Base-by-base conservation (phyloP, 345 rosid species). In the Citrus trifoliata region DNA sequence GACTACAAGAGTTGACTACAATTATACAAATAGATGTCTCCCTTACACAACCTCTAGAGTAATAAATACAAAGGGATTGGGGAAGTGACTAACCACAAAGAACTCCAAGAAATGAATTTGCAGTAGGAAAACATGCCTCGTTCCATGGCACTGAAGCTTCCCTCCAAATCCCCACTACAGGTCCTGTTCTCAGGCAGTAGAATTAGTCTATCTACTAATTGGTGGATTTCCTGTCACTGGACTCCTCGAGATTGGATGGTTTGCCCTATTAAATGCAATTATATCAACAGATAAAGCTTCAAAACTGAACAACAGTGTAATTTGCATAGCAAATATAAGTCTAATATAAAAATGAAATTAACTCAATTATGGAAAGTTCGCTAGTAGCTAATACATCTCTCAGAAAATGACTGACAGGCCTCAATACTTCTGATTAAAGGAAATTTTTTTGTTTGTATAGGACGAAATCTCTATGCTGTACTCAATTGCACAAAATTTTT, bases 181-280 rank as follows among this genome's bases (percentile, higher is more conserved):
- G 55, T 68, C 68, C 72, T 69, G 65, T 25, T 38, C 30, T 65
- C 66, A 32, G 28, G 77, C 58, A 30, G 9, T 56, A 27, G 78
- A 77, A 83, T n/a, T 68, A 70, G 33, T 80, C 82, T 76, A 80
- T 65, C 67, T 70, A 71, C 63, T 78, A 46, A 58, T 24, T 75
- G 60, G 65, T 79, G 59, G 81, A 81, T 80, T 65, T 77, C 58
- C 63, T 48, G 67, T 71, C 77, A 6, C 68, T 75, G 38, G 88
- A 65, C 66, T 84, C 89, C 79, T 88, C 87, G 40, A 61, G 12
- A 63, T 80, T 80, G 13, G 48, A 22, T 18, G 53, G 66, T 63
- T 81, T 85, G 27, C 80, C 85, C 93, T 89, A 85, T 65, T 78
- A 80, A 27, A 74, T 24, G 56, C 67, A 79, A 78, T 61, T 58